Percentiles rank a stretch among this genome's conserved stretches.
phyloP scores from a whole-genome alignment of 148 eudicot species.

The Rhododendron henanense region DNA sequence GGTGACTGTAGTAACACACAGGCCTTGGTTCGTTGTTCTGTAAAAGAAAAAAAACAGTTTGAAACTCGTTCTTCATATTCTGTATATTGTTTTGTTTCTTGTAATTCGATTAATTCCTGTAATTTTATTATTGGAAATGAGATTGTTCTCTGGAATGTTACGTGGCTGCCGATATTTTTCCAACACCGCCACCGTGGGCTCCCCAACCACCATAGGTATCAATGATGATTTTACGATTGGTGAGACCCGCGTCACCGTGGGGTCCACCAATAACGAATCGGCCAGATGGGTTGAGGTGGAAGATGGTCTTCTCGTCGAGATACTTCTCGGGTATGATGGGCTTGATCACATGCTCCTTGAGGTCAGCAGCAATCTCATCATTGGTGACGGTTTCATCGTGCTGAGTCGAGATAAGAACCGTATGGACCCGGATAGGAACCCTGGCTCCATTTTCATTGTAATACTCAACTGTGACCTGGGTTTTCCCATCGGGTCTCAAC shows the following conservation, averaged over 20 bases:
- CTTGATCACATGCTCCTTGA: conserved; percentile 28
- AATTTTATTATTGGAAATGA: no score
- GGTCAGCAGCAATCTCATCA: conserved; percentile 32
- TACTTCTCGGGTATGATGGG: conserved; percentile 25
- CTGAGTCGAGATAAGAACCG: conserved; percentile 29
- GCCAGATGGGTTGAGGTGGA: conserved; percentile 35
- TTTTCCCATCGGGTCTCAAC: conserved; percentile 32
- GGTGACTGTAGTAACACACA: no score
- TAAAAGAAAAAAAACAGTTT: no score
- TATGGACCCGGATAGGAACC: conserved; percentile 28
- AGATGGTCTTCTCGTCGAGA: conserved; percentile 31
- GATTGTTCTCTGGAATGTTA: no score
- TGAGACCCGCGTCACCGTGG: conserved; percentile 34
- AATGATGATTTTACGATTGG: conserved; percentile 29
- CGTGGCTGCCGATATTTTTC: no score
- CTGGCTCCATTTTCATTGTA: conserved; percentile 27
- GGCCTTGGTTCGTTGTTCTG: no score
- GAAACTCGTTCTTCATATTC: no score
- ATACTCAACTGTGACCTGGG: conserved; percentile 29
- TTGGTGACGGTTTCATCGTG: conserved; percentile 30
- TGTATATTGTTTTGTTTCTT: no score
- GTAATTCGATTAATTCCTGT: no score
- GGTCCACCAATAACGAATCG: conserved; percentile 36
- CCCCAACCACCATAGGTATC: conserved; percentile 34
- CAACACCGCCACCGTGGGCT: conserved; percentile 29